A percentile compares a stretch with the other conserved stretches of the same genome.
Evolutionary conservation across 805 yeast genomes (phyloP).

Genomic region (Wilhelminamyces savonicus): DNA sequence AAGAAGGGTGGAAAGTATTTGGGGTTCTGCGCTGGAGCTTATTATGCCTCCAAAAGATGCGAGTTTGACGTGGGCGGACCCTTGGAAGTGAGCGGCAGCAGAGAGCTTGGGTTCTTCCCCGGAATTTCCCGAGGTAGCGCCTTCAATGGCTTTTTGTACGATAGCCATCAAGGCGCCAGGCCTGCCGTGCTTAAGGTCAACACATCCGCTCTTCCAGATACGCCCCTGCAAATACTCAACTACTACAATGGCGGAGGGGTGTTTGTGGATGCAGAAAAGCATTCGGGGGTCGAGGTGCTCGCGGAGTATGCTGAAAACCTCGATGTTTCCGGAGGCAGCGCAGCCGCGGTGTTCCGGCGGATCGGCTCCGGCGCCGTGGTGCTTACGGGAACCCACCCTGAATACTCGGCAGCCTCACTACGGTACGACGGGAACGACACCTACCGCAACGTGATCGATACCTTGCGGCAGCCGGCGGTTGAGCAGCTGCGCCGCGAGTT

Average conservation of each 20-base stretch:
- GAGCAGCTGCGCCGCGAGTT: slow-evolving; percentile 44
- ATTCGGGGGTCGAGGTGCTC: slow-evolving; percentile 58
- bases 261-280: slow-evolving; percentile 68
- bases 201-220: slow-evolving; percentile 19
- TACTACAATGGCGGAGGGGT: slow-evolving; percentile 91
- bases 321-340: slow-evolving; percentile 45
- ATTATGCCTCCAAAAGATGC: slow-evolving; percentile 65
- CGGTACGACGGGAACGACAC: slow-evolving; percentile 27
- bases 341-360: slow-evolving; percentile 67
- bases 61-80: slow-evolving; percentile 81
- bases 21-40: slow-evolving; percentile 96
- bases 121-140: slow-evolving; percentile 83
- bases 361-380: slow-evolving; percentile 74
- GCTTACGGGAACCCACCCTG: slow-evolving; percentile 87
- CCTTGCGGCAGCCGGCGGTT: slow-evolving; percentile 23
- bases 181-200: slow-evolving; percentile 45
- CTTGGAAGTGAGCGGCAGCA: slow-evolving; percentile 77
- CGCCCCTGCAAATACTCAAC: slow-evolving; percentile 19
- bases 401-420: slow-evolving; percentile 55
- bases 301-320: slow-evolving; percentile 58
- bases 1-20: slow-evolving; percentile 73
- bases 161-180: slow-evolving; percentile 68
- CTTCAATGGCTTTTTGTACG: slow-evolving; percentile 72
- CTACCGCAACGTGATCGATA: too few relatives aligned
- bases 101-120: slow-evolving; percentile 79